Percentiles rank a stretch among this genome's conserved stretches.
These are phyloP conservation scores for Crithidia bombi DNA, from an alignment of 208 protist species.

Conservation along the genomic window DNA sequence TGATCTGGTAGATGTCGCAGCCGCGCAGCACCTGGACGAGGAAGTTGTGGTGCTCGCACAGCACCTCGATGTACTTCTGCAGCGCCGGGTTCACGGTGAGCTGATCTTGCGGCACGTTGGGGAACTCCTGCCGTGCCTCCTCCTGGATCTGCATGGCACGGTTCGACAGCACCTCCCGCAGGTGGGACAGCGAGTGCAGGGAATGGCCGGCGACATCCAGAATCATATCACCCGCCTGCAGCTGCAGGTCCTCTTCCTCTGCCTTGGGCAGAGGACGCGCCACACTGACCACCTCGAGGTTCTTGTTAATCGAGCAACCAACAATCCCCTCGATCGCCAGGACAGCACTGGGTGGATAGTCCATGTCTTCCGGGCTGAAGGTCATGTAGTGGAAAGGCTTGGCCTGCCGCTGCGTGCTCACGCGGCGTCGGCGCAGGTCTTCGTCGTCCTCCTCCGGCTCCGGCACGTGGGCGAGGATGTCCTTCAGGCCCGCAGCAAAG, in stretches of 20 bases:
- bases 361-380: conserved; percentile 85
- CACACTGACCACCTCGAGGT: conserved; percentile 86
- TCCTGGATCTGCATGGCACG: conserved; percentile 84
- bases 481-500: conserved; percentile 54
- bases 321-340: conserved; percentile 85
- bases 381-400: conserved; percentile 92
- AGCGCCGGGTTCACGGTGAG: conserved; percentile 74
- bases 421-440: conserved; percentile 49
- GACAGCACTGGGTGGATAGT: conserved; percentile 71
- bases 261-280: conserved; percentile 68
- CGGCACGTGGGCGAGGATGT: conserved; percentile 39
- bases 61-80: conserved; percentile 86
- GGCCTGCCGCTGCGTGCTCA: conserved; percentile 51
- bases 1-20: conserved; percentile 89
- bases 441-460: conserved; percentile 36
- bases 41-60: conserved; percentile 92
- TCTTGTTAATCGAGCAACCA: conserved; percentile 87
- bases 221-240: conserved; percentile 90
- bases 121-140: conserved; percentile 81
- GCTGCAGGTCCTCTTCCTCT: conserved; percentile 71
- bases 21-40: conserved; percentile 85
- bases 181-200: conserved; percentile 85
- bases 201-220: conserved; percentile 82
- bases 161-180: conserved; percentile 80
- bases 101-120: conserved; percentile 57